Percentiles rank a stretch among this genome's conserved stretches.
Evolutionary conservation across 805 yeast genomes (phyloP).

Genomic region (Monosporozyma unispora): DNA sequence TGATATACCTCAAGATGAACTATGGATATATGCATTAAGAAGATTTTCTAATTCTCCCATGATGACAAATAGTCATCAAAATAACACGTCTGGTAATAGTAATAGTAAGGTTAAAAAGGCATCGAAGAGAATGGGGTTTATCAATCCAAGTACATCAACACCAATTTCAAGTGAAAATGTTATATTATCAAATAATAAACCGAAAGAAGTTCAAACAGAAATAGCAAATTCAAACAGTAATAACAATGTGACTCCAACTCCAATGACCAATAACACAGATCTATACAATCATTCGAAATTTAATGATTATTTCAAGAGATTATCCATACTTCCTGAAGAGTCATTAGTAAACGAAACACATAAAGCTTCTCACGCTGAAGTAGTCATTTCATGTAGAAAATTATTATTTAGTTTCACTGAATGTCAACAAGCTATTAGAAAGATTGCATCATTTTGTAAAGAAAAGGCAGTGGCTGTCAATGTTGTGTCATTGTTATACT

Average conservation of each 20-base stretch:
- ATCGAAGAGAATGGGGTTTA: conserved; percentile 68
- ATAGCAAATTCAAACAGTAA: neutral
- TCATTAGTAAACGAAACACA: conserved; percentile 17
- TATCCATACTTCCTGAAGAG: conserved; percentile 55
- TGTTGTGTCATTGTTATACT: conserved; percentile 42
- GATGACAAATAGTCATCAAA: neutral
- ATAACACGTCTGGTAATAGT: conserved; percentile 3
- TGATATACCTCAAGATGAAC: conserved; percentile 35
- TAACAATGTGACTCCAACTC: neutral
- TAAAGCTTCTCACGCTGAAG: conserved; percentile 25
- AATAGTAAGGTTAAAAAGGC: conserved; percentile 46
- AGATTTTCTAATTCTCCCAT: conserved; percentile 6
- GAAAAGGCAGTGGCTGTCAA: conserved; percentile 47
- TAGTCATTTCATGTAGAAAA: conserved; percentile 41
- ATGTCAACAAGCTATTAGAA: conserved; percentile 49
- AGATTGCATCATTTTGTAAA: conserved; percentile 48
- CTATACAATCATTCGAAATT: conserved; percentile 34
- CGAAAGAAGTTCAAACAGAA: neutral
- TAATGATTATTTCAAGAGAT: conserved; percentile 55
- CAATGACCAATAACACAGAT: conserved; percentile 9
- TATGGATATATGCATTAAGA: conserved; percentile 27
- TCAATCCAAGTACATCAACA: conserved; percentile 20
- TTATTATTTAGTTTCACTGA: conserved; percentile 55
- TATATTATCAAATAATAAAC: neutral
- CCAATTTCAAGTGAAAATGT: neutral